Base-by-base conservation (phyloP, 1,139 yeast species). In the Candida sanyaensis region DNA sequence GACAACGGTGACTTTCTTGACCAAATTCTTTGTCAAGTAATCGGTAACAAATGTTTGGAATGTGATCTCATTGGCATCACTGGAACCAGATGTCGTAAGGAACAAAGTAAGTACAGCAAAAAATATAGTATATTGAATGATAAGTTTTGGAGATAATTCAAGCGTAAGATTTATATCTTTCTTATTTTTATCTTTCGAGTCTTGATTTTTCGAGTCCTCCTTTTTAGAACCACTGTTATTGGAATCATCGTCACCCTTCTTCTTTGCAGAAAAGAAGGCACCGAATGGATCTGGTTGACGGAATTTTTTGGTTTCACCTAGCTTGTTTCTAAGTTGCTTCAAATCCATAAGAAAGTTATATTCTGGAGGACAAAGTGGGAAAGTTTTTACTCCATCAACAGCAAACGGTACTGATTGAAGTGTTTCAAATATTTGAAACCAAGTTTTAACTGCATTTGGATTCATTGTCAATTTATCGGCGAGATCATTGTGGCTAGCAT, bases 31-130 rank as follows among this genome's bases (percentile, higher is more conserved):
- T 46, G 68, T 64, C 55, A 75, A 69, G 54, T 69, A 73, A 45
- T 70, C 66, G 9, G 77, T 58, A 7, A 73, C 65, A 55, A 75
- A 75, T 46, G 74, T 74, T 57, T 75, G 80, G 69, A 75, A 75
- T 6, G 77, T 66, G 44, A 74, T 66, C 55, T 74, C 78, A 41
- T 62, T 63, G 40, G 60, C 41, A 5, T 65, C 68, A 12, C 55
- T 13, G 5, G 38, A 33, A n/a, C 38, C 59, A 27, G 58, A 41
- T n/a, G 57, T 30, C 12, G 52, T 51, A 9, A 24, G 48, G 48
- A 27, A 57, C 6, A 27, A 66, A 50, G 47, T 63, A 65, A 30
- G 61, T 39, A 12, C 62, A 47, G 45, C 71, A 55, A 26, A 73
- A 72, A 41, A 27, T 9, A 41, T 13, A 5, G 43, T 41, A 11